These are phyloP conservation scores for Trametes polyzona DNA, from an alignment of 1,284 basidiomycete genomes.

Conservation along the genomic window DNA sequence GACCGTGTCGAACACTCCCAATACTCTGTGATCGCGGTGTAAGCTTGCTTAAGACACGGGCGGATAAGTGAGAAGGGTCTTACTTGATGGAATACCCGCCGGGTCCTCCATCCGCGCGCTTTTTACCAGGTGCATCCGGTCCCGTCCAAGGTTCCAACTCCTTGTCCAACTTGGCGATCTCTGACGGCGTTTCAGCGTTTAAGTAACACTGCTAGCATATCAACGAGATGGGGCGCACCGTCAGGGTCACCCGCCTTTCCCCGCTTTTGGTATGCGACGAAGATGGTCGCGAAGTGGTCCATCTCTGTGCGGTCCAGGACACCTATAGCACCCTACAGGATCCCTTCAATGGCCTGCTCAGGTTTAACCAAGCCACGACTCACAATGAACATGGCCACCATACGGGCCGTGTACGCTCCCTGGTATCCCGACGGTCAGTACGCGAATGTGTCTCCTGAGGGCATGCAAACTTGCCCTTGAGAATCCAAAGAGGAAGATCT, in stretches of 20 bases:
- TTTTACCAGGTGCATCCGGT: slow-evolving; percentile 52
- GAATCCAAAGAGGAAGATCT: slow-evolving; percentile 79
- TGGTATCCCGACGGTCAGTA: slow-evolving; percentile 20
- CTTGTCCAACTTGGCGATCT: slow-evolving; percentile 44
- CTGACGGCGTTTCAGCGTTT: slow-evolving; percentile 35
- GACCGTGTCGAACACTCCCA: slow-evolving; percentile 77
- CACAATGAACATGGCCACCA: slow-evolving; percentile 71
- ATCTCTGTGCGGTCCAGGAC: slow-evolving; percentile 67
- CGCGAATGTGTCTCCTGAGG: background rate
- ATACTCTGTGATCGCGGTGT: slow-evolving; percentile 46
- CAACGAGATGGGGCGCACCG: slow-evolving; percentile 38
- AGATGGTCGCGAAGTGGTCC: slow-evolving; percentile 69
- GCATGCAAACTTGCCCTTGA: slow-evolving; percentile 52
- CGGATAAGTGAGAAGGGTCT: slow-evolving; percentile 14
- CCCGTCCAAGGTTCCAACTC: slow-evolving; percentile 57
- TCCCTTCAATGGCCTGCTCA: too few relatives aligned
- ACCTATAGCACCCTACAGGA: slow-evolving; percentile 48
- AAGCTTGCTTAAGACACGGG: background rate
- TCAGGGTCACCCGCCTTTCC: slow-evolving; percentile 52
- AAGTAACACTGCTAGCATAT: background rate
- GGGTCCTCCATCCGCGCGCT: slow-evolving; percentile 48
- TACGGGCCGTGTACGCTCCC: slow-evolving; percentile 75
- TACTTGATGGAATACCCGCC: slow-evolving; percentile 66
- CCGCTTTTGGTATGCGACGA: slow-evolving; percentile 60
- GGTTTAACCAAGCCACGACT: slow-evolving; percentile 25